These are phyloP conservation scores for Emericellopsis terricola DNA, from an alignment of 495 filamentous ascomycete species.

Conservation along the genomic window DNA sequence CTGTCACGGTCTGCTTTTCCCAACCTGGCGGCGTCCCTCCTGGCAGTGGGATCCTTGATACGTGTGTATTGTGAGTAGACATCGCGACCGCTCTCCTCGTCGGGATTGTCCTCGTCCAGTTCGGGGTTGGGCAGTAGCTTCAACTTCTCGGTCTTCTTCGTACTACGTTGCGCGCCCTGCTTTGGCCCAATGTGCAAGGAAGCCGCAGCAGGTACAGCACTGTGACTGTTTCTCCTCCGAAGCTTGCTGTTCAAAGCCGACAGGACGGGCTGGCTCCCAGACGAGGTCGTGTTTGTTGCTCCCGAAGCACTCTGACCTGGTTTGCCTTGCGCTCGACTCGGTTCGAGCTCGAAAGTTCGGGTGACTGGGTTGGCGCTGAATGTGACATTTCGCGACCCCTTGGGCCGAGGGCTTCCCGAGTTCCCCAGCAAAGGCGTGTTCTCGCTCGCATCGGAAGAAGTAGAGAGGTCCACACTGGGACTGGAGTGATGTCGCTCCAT, in stretches of 20 bases:
- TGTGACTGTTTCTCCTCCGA: slow-evolving; percentile 66
- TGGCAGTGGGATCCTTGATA: slow-evolving; percentile 89
- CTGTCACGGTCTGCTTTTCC: slow-evolving; percentile 84
- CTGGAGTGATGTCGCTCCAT: too few relatives aligned
- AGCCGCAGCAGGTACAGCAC: slow-evolving; percentile 33
- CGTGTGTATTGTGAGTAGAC: slow-evolving; percentile 87
- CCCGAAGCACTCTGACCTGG: too few relatives aligned
- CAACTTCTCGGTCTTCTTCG: slow-evolving; percentile 87
- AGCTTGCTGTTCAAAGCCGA: slow-evolving; percentile 77
- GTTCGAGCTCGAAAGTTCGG: slow-evolving; percentile 29
- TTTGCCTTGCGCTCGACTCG: slow-evolving; percentile 6
- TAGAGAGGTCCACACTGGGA: too few relatives aligned
- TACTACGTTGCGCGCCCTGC: slow-evolving; percentile 87
- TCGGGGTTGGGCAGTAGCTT: slow-evolving; percentile 88
- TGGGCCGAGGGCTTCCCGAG: slow-evolving; percentile 13
- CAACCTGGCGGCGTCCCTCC: slow-evolving; percentile 79
- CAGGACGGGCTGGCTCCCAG: slow-evolving; percentile 54
- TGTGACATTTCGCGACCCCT: slow-evolving; percentile 24
- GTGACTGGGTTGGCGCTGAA: slow-evolving; percentile 31
- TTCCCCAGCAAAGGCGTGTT: slow-evolving; percentile 19
- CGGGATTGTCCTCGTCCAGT: slow-evolving; percentile 50
- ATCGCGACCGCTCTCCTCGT: slow-evolving; percentile 84
- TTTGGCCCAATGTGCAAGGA: slow-evolving; percentile 38
- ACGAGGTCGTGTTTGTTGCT: too few relatives aligned
- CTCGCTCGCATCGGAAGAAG: slow-evolving; percentile 6